Evolutionary conservation across 495 filamentous ascomycete species (phyloP), one percentile per base, ranked within the genome.

Genomic region (Aspergillus asperescens): DNA sequence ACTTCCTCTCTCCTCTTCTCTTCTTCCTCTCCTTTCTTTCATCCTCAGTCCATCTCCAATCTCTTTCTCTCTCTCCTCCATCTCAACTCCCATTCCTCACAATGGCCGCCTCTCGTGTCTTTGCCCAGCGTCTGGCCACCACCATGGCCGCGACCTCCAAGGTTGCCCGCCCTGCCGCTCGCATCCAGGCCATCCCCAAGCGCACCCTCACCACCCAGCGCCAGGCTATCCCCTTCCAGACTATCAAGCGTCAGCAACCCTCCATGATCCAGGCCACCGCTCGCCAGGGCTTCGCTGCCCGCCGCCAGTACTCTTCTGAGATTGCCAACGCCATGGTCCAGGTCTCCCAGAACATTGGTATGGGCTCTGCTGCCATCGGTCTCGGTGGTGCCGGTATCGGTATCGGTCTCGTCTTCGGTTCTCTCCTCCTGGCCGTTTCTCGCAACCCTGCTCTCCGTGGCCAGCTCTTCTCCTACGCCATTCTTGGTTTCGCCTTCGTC

Each of bases 401-500:
- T 87, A 90, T 91, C 77, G 88, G 88, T 79, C 81, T 87, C 70
- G 88, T 93, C 70, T 93, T 93, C 83, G 87, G 83, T 64, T 81
- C 87, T 62, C 86, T 93, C 71, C 80, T 93, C 65, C 80, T 83
- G 71, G 82, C 80, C 71, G 86, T 89, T 62, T 87, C 88, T 75
- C 87, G 88, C 77, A 93, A 93, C 86, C 87, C 87, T 62, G 83
- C 83, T 62, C 84, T 93, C 79, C 84, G 87, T 75, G 87, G 86
- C 65, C 87, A 91, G 79, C 86, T 93, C 62, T 93, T 93, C 86
- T 83, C 85, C 57, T 90, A 93, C 77, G 88, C 88, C 80, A 90
- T 93, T 85, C 76, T 93, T 66, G 88, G 88, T 76, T 93, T 93
- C 73, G 88, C 88, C 64, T 93, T 93, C 83, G 88, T 89, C 69